Evolutionary conservation across 495 filamentous ascomycete species (phyloP).

Genomic region (Annulohypoxylon stygium): DNA sequence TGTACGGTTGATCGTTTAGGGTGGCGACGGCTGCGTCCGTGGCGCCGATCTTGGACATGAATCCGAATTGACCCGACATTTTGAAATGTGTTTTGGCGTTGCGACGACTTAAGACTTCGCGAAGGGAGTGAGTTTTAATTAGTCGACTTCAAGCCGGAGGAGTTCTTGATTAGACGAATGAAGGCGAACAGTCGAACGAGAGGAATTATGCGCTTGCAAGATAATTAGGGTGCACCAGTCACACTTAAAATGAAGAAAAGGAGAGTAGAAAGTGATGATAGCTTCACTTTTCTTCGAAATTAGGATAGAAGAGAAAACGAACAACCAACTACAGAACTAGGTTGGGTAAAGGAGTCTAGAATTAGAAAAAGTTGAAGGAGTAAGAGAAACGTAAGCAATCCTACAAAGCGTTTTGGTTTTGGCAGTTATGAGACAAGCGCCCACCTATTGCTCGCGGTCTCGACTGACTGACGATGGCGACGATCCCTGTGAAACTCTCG

Average conservation of each 20-base stretch:
- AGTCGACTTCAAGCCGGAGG: conserved; percentile 33
- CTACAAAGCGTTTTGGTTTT: conserved; percentile 38
- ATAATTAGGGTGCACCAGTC: conserved; percentile 53
- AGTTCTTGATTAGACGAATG: conserved; percentile 29
- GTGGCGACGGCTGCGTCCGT: conserved; percentile 62
- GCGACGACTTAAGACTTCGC: neutral
- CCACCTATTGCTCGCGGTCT: conserved; percentile 19
- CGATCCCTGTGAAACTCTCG: conserved; percentile 49
- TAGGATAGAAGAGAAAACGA: conserved; percentile 40
- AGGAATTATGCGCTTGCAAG: conserved; percentile 36
- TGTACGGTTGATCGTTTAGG: conserved; percentile 66
- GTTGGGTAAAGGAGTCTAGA: conserved; percentile 23
- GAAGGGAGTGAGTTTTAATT: neutral
- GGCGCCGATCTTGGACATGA: conserved; percentile 62
- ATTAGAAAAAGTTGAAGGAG: conserved; percentile 21
- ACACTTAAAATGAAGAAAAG: conserved; percentile 40
- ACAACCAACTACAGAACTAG: conserved; percentile 10
- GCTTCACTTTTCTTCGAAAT: conserved; percentile 43
- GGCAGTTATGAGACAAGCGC: conserved; percentile 34
- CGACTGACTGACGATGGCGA: conserved; percentile 42
- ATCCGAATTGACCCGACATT: conserved; percentile 63
- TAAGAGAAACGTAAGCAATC: conserved; percentile 37
- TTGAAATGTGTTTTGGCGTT: conserved; percentile 24
- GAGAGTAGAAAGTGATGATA: conserved; percentile 39
- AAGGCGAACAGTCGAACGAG: conserved; percentile 25